phyloP scores from a whole-genome alignment of 768 basidiomycete species.

The Tylopilus sp. region DNA sequence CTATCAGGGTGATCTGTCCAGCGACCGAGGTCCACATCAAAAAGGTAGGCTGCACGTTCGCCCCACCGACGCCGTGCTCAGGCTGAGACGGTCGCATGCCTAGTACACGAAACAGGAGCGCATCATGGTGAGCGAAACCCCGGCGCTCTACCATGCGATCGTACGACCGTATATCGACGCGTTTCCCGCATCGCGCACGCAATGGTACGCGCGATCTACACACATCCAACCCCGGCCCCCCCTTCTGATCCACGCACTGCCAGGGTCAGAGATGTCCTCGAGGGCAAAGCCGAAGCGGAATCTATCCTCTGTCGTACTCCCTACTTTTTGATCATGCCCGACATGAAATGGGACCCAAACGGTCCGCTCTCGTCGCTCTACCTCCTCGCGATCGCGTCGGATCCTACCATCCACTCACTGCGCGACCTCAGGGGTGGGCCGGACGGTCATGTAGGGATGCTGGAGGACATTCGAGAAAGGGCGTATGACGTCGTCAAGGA shows the following conservation, averaged over 20 bases:
- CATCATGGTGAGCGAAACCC: conserved; percentile 79
- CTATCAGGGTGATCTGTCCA: conserved; percentile 82
- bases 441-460: conserved; percentile 57
- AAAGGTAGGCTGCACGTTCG: conserved; percentile 41
- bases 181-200: conserved; percentile 71
- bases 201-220: too few relatives aligned
- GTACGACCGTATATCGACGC: conserved; percentile 77
- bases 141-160: conserved; percentile 62
- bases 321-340: conserved; percentile 80
- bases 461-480: conserved; percentile 60
- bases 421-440: conserved; percentile 59
- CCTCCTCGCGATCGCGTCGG: conserved; percentile 72
- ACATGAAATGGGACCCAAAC: conserved; percentile 96
- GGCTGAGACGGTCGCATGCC: not conserved
- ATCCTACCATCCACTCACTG: conserved; percentile 60
- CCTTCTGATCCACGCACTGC: not conserved
- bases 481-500: conserved; percentile 50
- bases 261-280: conserved; percentile 86
- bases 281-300: conserved; percentile 69
- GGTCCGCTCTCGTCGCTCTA: conserved; percentile 66
- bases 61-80: not conserved
- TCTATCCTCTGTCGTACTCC: conserved; percentile 64
- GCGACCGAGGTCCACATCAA: conserved; percentile 87
- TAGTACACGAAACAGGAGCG: conserved; percentile 77
- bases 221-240: not conserved